Conservation (phyloP, 1,284 basidiomycete species). For the Ganoderma leucocontextum region DNA sequence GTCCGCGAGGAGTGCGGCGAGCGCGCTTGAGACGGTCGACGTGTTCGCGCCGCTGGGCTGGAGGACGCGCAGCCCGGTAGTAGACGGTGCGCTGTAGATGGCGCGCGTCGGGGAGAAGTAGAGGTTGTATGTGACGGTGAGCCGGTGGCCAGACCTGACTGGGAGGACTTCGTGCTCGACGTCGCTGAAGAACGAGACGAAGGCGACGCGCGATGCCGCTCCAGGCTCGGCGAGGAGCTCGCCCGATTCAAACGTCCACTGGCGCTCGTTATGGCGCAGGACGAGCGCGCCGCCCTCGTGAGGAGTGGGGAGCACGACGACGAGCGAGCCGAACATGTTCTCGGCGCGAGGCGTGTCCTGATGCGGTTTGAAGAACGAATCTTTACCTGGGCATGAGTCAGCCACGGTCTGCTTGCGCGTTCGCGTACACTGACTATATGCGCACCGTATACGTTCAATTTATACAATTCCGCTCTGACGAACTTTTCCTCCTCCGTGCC, state of each 20-base stretch:
- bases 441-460: conserved; percentile 37
- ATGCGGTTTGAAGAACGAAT: conserved; percentile 50
- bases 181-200: conserved; percentile 49
- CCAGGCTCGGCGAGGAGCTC: conserved; percentile 22
- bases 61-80: background rate
- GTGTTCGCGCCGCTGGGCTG: conserved; percentile 5
- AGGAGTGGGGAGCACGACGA: conserved; percentile 50
- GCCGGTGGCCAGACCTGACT: conserved; percentile 48
- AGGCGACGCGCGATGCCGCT: conserved; percentile 35
- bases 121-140: conserved; percentile 54
- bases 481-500: background rate
- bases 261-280: conserved; percentile 41
- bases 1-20: conserved; percentile 38
- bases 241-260: conserved; percentile 44
- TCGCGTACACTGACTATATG: background rate
- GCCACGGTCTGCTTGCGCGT: background rate
- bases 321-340: conserved; percentile 54
- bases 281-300: conserved; percentile 51
- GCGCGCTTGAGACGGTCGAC: conserved; percentile 8
- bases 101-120: conserved; percentile 22
- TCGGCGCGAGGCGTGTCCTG: conserved; percentile 48
- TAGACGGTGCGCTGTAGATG: conserved; percentile 18
- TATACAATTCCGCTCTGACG: conserved; percentile 42
- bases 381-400: conserved; percentile 38
- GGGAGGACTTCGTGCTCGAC: conserved; percentile 53